phyloP scores from a whole-genome alignment of 805 yeast genomes.

The Sungouiozyma intestinalis region DNA sequence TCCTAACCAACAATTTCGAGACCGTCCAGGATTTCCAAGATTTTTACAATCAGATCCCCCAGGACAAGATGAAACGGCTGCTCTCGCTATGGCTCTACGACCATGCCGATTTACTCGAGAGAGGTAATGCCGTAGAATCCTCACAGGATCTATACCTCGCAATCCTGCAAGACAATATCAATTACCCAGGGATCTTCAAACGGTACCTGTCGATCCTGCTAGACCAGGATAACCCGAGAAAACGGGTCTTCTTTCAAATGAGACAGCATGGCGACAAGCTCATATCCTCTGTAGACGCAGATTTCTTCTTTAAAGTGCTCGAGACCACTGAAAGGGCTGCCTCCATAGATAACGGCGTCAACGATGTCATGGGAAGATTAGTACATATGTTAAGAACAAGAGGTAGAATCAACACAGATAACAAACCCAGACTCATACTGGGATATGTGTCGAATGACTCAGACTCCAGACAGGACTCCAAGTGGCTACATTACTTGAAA shows the following conservation, averaged over 20 bases:
- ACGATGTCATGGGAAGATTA: not conserved
- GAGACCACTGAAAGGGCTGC: not conserved
- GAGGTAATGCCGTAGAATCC: not conserved
- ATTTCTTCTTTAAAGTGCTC: not conserved
- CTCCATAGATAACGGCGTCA: not conserved
- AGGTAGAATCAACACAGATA: not conserved
- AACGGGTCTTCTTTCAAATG: conserved; percentile 9
- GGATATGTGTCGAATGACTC: not conserved
- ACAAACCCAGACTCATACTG: not conserved
- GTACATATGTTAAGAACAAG: not conserved
- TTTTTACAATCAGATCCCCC: conserved; percentile 12
- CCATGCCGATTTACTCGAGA: conserved; percentile 11
- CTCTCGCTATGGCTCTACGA: conserved; percentile 24
- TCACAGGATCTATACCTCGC: conserved; percentile 16
- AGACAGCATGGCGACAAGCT: not conserved
- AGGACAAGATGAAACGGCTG: conserved; percentile 11
- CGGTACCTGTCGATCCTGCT: conserved; percentile 19
- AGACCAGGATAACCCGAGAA: conserved; percentile 13
- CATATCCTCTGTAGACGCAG: not conserved
- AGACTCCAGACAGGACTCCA: not conserved
- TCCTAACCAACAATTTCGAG: conserved; percentile 15
- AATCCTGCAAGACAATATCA: conserved; percentile 14
- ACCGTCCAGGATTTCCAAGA: conserved; percentile 16
- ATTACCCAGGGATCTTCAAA: conserved; percentile 12
- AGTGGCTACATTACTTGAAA: not conserved